phyloP scores from a whole-genome alignment of 2,329 filamentous ascomycete species.

The Lachnum nothofagi region DNA sequence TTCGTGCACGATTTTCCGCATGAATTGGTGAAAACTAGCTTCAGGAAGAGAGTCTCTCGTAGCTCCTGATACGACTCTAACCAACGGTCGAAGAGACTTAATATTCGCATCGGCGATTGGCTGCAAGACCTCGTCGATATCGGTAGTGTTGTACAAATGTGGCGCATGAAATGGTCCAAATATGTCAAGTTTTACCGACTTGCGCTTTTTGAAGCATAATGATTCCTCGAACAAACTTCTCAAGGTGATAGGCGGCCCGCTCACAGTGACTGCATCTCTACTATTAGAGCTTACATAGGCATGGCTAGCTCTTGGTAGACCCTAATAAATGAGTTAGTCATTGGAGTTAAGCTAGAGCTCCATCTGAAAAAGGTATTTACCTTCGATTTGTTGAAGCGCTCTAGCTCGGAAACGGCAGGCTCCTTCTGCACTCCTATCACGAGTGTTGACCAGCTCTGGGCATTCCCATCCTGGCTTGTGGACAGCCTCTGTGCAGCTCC shows the following conservation, averaged over 20 bases:
- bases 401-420: neutral
- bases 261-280: conserved; percentile 1
- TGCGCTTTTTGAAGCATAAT: neutral
- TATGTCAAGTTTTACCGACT: conserved; percentile 6
- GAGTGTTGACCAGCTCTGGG: conserved; percentile 2
- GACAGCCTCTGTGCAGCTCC: conserved; percentile 1
- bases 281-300: neutral
- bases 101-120: neutral
- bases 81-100: neutral
- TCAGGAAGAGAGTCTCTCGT: neutral
- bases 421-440: conserved; percentile 6
- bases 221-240: conserved; percentile 1
- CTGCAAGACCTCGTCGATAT: conserved; percentile 7
- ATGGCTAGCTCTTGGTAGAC: conserved; percentile 1
- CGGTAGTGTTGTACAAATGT: conserved; percentile 19
- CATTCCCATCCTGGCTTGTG: neutral
- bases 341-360: too few relatives aligned
- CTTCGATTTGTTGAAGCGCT: conserved; percentile 1
- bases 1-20: conserved; percentile 35
- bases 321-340: neutral
- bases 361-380: too few relatives aligned
- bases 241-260: conserved; percentile 3
- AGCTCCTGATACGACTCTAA: neutral
- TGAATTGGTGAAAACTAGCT: neutral
- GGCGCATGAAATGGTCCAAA: conserved; percentile 25